A percentile compares a stretch with the other conserved stretches of the same genome.
Conservation (phyloP, 2,329 filamentous ascomycete species). For the Davidsoniella eucalypti region DNA sequence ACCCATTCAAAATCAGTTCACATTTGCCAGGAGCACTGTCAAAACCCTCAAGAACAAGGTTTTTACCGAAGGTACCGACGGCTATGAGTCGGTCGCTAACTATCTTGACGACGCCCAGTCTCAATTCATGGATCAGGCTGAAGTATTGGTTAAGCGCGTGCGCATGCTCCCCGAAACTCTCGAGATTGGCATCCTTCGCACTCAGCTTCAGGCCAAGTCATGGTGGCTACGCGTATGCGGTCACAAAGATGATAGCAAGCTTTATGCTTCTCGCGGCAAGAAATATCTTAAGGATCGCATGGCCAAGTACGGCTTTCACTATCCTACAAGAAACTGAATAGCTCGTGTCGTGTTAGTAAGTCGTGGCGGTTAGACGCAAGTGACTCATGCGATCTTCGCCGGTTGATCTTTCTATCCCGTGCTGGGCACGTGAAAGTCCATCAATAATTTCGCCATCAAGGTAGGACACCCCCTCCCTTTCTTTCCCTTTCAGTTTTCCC, state of each 20-base stretch:
- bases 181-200: background rate
- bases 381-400: no score
- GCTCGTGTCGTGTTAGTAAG: background rate
- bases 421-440: no score
- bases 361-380: background rate
- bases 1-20: background rate
- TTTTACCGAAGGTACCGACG: background rate
- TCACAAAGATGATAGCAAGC: constrained; percentile 1
- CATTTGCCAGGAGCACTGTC: background rate
- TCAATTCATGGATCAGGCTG: background rate
- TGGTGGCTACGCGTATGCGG: constrained; percentile 1
- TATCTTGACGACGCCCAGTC: background rate
- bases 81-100: no score
- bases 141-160: background rate
- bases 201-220: constrained; percentile 1
- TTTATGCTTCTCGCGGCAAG: constrained; percentile 1
- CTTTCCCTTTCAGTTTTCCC: background rate
- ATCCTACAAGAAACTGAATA: background rate
- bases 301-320: background rate
- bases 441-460: background rate
- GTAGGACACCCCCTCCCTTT: constrained; percentile 3
- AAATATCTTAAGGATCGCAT: constrained; percentile 4
- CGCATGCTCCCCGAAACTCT: no score
- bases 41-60: background rate
- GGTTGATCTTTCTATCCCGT: no score